Evolutionary conservation across 2,329 filamentous ascomycete genomes (phyloP).

Genomic region (Pestalotiopsis sp.): DNA sequence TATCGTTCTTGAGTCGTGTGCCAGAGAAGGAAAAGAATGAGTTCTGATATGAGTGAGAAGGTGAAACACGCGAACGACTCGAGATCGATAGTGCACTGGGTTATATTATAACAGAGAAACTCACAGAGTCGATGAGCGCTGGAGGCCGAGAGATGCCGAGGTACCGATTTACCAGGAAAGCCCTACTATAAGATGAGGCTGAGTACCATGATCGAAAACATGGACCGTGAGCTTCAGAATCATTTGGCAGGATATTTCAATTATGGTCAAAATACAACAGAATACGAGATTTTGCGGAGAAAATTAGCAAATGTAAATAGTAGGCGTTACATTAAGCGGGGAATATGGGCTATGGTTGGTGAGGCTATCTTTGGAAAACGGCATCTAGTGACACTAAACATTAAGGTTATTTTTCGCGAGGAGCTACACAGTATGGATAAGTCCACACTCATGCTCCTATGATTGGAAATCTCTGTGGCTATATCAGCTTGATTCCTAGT

Average conservation of each 20-base stretch:
- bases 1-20: conserved; percentile 42
- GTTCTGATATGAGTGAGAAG: too few species aligned
- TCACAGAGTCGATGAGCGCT: not conserved
- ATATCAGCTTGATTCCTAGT: too few species aligned
- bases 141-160: not conserved
- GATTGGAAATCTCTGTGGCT: too few species aligned
- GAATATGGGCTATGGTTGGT: not conserved
- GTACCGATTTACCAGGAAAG: not conserved
- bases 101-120: not conserved
- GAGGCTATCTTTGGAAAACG: not conserved
- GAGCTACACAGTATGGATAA: too few species aligned
- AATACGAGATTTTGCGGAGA: not conserved
- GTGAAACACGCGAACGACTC: not conserved
- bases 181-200: not conserved
- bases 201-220: not conserved
- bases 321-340: not conserved
- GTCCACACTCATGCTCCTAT: too few species aligned
- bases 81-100: not conserved
- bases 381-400: not conserved
- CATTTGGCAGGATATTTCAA: not conserved
- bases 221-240: not conserved
- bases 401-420: too few species aligned
- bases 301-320: not conserved
- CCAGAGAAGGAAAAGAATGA: conserved; percentile 24
- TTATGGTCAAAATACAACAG: not conserved